Conservation (phyloP, 1,139 yeast genomes). For the Zhuliangozyma parablackwelliae region DNA sequence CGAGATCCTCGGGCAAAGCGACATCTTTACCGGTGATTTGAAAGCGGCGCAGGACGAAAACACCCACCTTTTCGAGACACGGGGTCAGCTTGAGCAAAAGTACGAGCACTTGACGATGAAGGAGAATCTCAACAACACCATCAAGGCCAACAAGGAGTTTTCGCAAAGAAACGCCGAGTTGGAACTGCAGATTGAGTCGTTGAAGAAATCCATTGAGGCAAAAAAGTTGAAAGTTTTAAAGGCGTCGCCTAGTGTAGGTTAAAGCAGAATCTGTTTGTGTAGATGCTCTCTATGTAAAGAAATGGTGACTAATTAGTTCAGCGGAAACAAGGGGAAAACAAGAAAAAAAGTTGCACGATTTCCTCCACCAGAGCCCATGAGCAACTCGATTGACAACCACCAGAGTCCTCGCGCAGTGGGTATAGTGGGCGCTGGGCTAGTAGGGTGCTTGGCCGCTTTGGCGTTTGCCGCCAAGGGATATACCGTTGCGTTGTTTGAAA, state of each 20-base stretch:
- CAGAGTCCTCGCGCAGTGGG: conserved; percentile 26
- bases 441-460: conserved; percentile 82
- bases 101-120: conserved; percentile 43
- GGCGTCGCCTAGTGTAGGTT: neutral
- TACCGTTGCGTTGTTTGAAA: conserved; percentile 66
- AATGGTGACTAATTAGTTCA: too few relatives aligned
- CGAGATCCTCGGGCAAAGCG: conserved; percentile 37
- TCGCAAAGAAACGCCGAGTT: conserved; percentile 34
- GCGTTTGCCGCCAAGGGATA: conserved; percentile 75
- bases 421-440: conserved; percentile 81
- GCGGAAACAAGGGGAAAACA: neutral
- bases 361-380: neutral
- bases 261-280: neutral
- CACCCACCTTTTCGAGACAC: conserved; percentile 14
- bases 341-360: neutral
- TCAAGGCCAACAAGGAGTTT: conserved; percentile 43
- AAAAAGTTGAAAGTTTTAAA: conserved; percentile 18
- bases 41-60: conserved; percentile 21
- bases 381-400: neutral
- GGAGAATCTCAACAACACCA: conserved; percentile 41
- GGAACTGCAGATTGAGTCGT: conserved; percentile 27
- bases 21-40: conserved; percentile 24
- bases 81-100: conserved; percentile 21
- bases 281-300: neutral
- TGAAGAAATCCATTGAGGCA: conserved; percentile 16